Base-by-base conservation (phyloP, 805 yeast species). In the Saturnispora besseyi region DNA sequence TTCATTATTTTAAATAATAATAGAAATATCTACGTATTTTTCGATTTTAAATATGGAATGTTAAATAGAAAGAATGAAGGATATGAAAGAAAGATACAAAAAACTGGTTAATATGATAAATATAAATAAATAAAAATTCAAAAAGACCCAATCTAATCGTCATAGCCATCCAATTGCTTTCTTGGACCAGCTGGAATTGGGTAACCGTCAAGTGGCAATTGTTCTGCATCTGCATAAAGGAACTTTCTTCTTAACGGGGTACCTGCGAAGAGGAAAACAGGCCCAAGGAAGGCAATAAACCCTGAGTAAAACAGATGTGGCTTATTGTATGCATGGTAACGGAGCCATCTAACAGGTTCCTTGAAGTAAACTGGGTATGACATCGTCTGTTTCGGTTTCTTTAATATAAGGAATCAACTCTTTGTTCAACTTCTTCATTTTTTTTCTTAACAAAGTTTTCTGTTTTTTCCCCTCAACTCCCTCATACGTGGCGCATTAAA, bases 291-390 rank as follows among this genome's bases (percentile, higher is more conserved):
- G 7, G 89, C 95, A 59, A 85, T 72, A 34, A 73, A 72, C 21
- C 79, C 75, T 29, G 88, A 72, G 61, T 74, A 80, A 63, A 84
- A 81, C 55, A 84, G 71, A 67, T 84, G 87, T 40, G 95, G 95
- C 62, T 80, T 79, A 57, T 77, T 78, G 68, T 84, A 84, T 24
- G 90, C 85, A 58, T 81, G 82, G 68, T 79, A 84, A 64, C 90
- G 82, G 56, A 75, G 65, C 86, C 86, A 81, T 63, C 81, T 79
- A 32, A 79, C 59, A 50, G 87, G 87, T 59, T 79, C 77, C 59
- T 76, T 77, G 67, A 64, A 80, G 62, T 79, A 80, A 44, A 76
- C 64, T 45, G 86, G 86, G 62, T 76, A 62, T 13, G 61, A 58
- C 63, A 60, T 57, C 30, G 22, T n/a, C 15, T 32, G 11, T 34